These are phyloP conservation scores for Neolentinus lepideus DNA, from an alignment of 1,284 basidiomycete genomes.

Conservation along the genomic window DNA sequence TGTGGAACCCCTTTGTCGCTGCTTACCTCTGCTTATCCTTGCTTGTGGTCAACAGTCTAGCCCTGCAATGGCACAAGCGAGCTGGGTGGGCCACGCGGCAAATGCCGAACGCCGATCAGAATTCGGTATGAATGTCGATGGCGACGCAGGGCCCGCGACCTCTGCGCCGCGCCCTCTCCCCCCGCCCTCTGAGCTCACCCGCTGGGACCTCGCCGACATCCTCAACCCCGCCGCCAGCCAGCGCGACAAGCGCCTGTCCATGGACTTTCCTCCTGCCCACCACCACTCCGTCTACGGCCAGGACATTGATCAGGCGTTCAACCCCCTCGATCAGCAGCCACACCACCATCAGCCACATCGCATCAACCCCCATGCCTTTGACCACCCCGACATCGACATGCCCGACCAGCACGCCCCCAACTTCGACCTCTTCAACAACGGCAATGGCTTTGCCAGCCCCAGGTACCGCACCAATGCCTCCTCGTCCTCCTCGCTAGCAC, in stretches of 20 bases:
- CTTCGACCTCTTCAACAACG: conserved; percentile 43
- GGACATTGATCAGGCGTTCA: conserved; percentile 33
- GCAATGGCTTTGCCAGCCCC: conserved; percentile 40
- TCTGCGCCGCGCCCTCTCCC: conserved; percentile 8
- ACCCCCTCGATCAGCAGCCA: conserved; percentile 26
- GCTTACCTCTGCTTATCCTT: too few species aligned
- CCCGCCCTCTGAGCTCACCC: conserved; percentile 10
- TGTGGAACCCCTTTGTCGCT: background rate
- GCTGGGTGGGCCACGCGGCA: conserved; percentile 27
- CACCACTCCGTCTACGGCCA: conserved; percentile 33
- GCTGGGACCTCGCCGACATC: conserved; percentile 23
- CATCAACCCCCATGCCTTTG: conserved; percentile 28
- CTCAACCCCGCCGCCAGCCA: conserved; percentile 34
- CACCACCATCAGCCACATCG: conserved; percentile 26
- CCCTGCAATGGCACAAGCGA: conserved; percentile 31
- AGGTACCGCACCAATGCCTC: conserved; percentile 63
- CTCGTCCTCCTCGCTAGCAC: conserved; percentile 54
- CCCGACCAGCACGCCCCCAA: conserved; percentile 40
- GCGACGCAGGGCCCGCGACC: conserved; percentile 4
- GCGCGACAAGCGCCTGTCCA: conserved; percentile 38
- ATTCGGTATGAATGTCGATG: conserved; percentile 8
- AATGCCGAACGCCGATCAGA: conserved; percentile 13
- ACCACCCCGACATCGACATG: conserved; percentile 39
- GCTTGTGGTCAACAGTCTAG: too few species aligned
- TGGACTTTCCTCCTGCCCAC: conserved; percentile 45